Evolutionary conservation across 352 stramenopile species (phyloP).

Genomic region (Phytopythium ostracodes): DNA sequence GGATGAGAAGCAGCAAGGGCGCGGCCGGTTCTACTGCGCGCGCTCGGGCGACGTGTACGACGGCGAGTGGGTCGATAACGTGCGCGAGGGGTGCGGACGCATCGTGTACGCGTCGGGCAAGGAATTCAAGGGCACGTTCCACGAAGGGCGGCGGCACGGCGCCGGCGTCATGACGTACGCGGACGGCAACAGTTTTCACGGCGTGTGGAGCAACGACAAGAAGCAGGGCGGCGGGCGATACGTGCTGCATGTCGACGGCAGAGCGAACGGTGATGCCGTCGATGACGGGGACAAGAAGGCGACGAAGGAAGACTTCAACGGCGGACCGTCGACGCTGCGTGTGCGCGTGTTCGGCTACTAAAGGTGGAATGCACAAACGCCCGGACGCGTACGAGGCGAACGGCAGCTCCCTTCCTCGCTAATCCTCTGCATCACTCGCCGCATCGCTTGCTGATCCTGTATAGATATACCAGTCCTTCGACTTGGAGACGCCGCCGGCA

Average conservation of each 20-base stretch:
- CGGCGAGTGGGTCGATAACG: constrained; percentile 79
- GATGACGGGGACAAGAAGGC: neutral
- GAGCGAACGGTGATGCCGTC: neutral
- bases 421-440: no score
- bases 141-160: constrained; percentile 70
- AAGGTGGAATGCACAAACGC: no score
- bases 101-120: constrained; percentile 80
- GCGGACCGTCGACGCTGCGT: constrained; percentile 12
- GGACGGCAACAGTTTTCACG: constrained; percentile 81
- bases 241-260: constrained; percentile 28
- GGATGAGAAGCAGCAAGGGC: constrained; percentile 76
- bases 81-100: constrained; percentile 72
- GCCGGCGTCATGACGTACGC: constrained; percentile 73
- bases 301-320: constrained; percentile 8
- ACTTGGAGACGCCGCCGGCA: neutral
- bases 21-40: constrained; percentile 60
- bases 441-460: neutral
- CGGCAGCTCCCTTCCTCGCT: no score
- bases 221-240: constrained; percentile 83
- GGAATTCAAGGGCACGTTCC: constrained; percentile 83
- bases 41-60: constrained; percentile 53
- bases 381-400: no score
- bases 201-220: constrained; percentile 85
- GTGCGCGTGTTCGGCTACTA: constrained; percentile 49
- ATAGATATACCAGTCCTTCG: neutral